Conservation (phyloP, 2,329 filamentous ascomycete genomes). For the Calonectria pauciramosa region DNA sequence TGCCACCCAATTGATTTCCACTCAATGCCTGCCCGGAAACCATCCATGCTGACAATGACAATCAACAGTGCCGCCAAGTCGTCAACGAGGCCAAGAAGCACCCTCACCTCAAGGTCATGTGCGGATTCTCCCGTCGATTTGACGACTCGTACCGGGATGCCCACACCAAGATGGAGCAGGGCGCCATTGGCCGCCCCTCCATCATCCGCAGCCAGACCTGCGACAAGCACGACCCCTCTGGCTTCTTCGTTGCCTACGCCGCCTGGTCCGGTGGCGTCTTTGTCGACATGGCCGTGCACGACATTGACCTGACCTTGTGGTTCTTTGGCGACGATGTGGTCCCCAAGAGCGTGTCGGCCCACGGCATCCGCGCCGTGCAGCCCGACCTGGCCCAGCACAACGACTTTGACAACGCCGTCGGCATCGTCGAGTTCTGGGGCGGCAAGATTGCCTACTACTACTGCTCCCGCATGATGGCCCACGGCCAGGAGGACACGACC, state of each 20-base stretch:
- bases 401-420: conserved; percentile 54
- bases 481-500: conserved; percentile 76
- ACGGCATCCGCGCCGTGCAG: conserved; percentile 47
- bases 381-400: conserved; percentile 45
- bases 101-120: conserved; percentile 73
- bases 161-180: conserved; percentile 62
- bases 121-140: conserved; percentile 56
- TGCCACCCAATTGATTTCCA: not conserved
- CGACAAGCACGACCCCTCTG: conserved; percentile 74
- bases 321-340: conserved; percentile 47
- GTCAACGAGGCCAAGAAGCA: conserved; percentile 25
- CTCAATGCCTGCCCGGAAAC: not conserved
- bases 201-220: conserved; percentile 76
- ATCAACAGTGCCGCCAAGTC: conserved; percentile 48
- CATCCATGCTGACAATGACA: conserved; percentile 59
- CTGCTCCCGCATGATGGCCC: conserved; percentile 75
- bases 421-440: conserved; percentile 75
- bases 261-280: conserved; percentile 76
- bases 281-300: conserved; percentile 78
- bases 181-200: conserved; percentile 70
- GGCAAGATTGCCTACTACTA: conserved; percentile 76
- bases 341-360: conserved; percentile 45
- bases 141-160: conserved; percentile 75
- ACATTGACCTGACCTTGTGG: conserved; percentile 61
- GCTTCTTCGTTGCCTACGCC: conserved; percentile 77